Percentiles rank a stretch among this genome's conserved stretches.
phyloP scores from a whole-genome alignment of 345 rosid species.

The Murraya koenigii region DNA sequence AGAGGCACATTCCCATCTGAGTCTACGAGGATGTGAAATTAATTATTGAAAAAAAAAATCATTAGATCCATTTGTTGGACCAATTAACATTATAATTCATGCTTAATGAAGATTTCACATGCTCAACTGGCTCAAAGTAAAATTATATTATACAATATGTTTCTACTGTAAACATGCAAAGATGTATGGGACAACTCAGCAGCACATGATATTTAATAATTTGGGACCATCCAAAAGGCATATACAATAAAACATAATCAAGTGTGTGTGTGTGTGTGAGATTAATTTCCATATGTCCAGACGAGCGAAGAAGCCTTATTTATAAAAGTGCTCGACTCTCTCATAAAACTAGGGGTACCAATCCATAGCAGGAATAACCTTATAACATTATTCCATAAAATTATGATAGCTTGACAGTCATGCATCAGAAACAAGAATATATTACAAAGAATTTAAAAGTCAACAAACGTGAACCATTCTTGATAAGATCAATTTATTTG shows the following conservation, averaged over 20 bases:
- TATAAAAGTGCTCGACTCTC: not conserved
- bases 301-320: not conserved
- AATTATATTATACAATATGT: not conserved
- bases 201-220: not conserved
- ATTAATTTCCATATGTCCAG: not conserved
- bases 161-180: not conserved
- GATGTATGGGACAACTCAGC: not conserved
- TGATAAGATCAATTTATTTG: not conserved
- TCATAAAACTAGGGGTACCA: not conserved
- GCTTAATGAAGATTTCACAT: not conserved
- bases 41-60: not conserved
- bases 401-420: not conserved
- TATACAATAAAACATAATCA: not conserved
- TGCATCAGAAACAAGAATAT: not conserved
- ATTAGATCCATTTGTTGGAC: not conserved
- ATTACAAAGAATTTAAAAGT: not conserved
- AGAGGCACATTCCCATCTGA: conserved; percentile 66
- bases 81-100: not conserved
- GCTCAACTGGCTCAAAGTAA: not conserved
- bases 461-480: conserved; percentile 3
- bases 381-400: not conserved
- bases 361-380: no score
- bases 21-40: conserved; percentile 39
- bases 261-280: not conserved
- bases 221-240: not conserved